Conservation (phyloP, 169 alveolate genomes). For the Plasmodium cynomolgi region DNA sequence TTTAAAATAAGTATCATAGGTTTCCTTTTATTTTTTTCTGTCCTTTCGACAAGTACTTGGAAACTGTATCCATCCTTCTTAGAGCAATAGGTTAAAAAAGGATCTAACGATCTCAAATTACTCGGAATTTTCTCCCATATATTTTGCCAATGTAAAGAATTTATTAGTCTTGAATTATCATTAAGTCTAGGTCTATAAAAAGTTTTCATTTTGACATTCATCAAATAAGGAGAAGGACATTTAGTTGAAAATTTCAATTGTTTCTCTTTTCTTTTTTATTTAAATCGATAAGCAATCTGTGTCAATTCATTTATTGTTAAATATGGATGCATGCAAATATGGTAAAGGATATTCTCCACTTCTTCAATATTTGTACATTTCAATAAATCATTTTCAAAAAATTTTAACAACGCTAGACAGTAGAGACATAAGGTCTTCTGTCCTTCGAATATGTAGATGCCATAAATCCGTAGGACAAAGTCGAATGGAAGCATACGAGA, state of each 20-base stretch:
- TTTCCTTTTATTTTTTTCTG: constrained; percentile 70
- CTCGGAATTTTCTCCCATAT: constrained; percentile 80
- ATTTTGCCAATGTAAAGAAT: constrained; percentile 81
- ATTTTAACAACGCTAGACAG: constrained; percentile 80
- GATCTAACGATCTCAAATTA: constrained; percentile 43
- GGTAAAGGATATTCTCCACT: constrained; percentile 81
- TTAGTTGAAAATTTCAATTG: constrained; percentile 68
- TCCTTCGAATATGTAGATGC: constrained; percentile 83
- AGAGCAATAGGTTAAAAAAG: constrained; percentile 16
- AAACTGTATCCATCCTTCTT: constrained; percentile 64
- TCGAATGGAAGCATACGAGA: constrained; percentile 84
- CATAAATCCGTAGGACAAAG: constrained; percentile 81
- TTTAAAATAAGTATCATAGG: constrained; percentile 61
- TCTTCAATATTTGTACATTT: constrained; percentile 77
- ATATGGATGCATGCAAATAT: constrained; percentile 77
- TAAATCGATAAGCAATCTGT: constrained; percentile 81
- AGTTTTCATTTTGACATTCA: constrained; percentile 81
- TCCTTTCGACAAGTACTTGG: constrained; percentile 26
- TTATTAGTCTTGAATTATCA: constrained; percentile 69
- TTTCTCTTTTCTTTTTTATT: constrained; percentile 77
- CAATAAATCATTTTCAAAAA: constrained; percentile 72
- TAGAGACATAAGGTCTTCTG: constrained; percentile 81
- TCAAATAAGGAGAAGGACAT: constrained; percentile 80
- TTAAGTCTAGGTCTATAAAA: constrained; percentile 83
- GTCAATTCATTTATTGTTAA: constrained; percentile 80